These are phyloP conservation scores for Agaricus blazei DNA, from an alignment of 768 basidiomycete genomes.

Conservation along the genomic window DNA sequence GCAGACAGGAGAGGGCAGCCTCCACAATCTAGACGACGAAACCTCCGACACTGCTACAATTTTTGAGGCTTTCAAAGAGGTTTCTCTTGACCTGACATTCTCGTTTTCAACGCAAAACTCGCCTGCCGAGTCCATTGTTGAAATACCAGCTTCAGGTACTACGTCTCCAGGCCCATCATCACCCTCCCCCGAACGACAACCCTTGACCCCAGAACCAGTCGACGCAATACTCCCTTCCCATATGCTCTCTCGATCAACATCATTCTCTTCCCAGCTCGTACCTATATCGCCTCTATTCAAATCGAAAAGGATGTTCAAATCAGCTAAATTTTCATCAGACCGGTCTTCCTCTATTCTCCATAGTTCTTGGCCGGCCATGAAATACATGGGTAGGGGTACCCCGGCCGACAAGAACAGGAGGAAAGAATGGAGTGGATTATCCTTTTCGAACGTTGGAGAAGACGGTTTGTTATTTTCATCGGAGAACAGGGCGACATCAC, in stretches of 20 bases:
- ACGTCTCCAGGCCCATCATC: conserved; percentile 21
- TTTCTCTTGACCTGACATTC: conserved; percentile 39
- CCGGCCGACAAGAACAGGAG: conserved; percentile 39
- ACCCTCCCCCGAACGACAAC: conserved; percentile 21
- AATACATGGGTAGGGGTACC: conserved; percentile 44
- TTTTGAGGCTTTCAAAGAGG: conserved; percentile 40
- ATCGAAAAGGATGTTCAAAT: conserved; percentile 17
- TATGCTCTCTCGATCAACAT: conserved; percentile 30
- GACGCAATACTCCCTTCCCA: conserved; percentile 15
- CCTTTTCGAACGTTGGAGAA: conserved; percentile 34
- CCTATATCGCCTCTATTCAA: conserved; percentile 16
- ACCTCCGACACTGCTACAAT: conserved; percentile 16
- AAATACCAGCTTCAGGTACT: conserved; percentile 21
- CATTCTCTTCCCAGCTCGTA: conserved; percentile 23
- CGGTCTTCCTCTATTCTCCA: conserved; percentile 24
- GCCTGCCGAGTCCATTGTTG: conserved; percentile 29
- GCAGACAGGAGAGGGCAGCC: conserved; percentile 19
- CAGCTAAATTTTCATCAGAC: conserved; percentile 16
- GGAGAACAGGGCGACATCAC: conserved; percentile 28
- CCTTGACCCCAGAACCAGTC: conserved; percentile 20
- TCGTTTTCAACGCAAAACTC: conserved; percentile 37
- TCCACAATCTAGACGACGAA: conserved; percentile 12
- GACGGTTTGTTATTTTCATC: conserved; percentile 39
- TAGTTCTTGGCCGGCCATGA: conserved; percentile 40
- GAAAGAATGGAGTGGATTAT: conserved; percentile 39